phyloP scores from a whole-genome alignment of 2,329 filamentous ascomycete species.

The Exophiala phaeomuriformis region DNA sequence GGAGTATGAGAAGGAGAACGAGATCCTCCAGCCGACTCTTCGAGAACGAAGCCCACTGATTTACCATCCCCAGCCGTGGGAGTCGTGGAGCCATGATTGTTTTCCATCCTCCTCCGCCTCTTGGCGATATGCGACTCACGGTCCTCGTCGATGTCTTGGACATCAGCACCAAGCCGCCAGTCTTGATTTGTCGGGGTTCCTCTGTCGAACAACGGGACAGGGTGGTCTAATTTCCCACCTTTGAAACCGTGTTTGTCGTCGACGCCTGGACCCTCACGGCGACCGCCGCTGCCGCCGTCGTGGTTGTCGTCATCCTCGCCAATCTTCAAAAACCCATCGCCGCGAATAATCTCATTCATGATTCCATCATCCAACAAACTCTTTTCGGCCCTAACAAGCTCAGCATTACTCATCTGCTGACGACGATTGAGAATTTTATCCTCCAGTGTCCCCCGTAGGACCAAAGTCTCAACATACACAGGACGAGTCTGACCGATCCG shows the following conservation, averaged over 20 bases:
- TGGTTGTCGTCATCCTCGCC: conserved; percentile 7
- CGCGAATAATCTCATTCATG: conserved; percentile 54
- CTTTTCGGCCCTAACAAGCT: conserved; percentile 46
- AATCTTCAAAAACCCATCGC: conserved; percentile 45
- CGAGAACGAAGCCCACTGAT: no score
- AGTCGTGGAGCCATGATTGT: no score
- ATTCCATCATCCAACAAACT: conserved; percentile 52
- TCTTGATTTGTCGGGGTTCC: background rate
- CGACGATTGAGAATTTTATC: conserved; percentile 72
- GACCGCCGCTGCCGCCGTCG: no score
- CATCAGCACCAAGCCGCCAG: no score
- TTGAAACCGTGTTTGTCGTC: conserved; percentile 27
- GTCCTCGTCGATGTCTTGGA: no score
- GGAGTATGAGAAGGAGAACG: no score
- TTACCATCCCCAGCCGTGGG: no score
- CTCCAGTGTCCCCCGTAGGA: conserved; percentile 72
- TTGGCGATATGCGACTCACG: no score
- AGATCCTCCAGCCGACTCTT: no score
- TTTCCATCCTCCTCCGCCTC: no score
- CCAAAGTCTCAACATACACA: conserved; percentile 78
- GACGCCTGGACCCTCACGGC: no score
- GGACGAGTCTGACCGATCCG: conserved; percentile 73
- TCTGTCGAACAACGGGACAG: conserved; percentile 16
- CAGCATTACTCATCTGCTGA: conserved; percentile 62
- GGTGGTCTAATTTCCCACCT: conserved; percentile 9